These are phyloP conservation scores for Sclerotinia nivalis DNA, from an alignment of 2,329 filamentous ascomycete species.

Conservation along the genomic window DNA sequence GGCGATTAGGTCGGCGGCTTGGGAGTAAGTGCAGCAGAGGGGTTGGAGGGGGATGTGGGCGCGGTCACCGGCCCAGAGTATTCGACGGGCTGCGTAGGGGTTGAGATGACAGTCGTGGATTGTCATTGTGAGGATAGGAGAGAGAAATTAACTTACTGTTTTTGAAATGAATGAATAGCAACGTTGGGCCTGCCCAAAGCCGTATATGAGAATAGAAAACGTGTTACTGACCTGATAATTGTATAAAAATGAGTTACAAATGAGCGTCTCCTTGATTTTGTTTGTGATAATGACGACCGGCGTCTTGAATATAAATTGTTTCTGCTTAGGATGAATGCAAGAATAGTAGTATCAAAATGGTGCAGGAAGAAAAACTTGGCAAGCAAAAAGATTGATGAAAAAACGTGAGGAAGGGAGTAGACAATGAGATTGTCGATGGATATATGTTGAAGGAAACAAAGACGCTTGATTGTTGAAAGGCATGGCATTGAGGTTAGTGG, in stretches of 20 bases:
- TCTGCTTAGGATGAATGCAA: not conserved
- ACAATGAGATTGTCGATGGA: constrained; percentile 21
- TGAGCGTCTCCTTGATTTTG: not conserved
- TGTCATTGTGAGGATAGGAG: constrained; percentile 7
- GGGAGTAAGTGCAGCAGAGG: constrained; percentile 17
- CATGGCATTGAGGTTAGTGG: too few species aligned
- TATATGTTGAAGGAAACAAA: constrained; percentile 17
- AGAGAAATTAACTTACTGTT: not conserved
- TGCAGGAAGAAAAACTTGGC: not conserved
- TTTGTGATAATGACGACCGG: constrained; percentile 16
- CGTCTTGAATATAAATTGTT: not conserved
- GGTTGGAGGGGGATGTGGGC: constrained; percentile 7
- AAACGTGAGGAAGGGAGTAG: not conserved
- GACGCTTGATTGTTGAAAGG: not conserved
- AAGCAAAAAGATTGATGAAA: not conserved
- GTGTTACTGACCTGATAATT: not conserved
- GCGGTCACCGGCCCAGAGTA: constrained; percentile 18
- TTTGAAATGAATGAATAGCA: not conserved
- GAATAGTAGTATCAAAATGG: not conserved
- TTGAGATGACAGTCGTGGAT: constrained; percentile 21
- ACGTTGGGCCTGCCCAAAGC: constrained; percentile 16
- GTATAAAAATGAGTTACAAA: not conserved
- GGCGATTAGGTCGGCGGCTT: constrained; percentile 20
- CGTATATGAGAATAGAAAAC: not conserved
- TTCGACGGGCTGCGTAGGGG: constrained; percentile 15